Percentiles rank a stretch among this genome's conserved stretches.
phyloP scores from a whole-genome alignment of 768 basidiomycete species.

The Phylloporus arenicola region DNA sequence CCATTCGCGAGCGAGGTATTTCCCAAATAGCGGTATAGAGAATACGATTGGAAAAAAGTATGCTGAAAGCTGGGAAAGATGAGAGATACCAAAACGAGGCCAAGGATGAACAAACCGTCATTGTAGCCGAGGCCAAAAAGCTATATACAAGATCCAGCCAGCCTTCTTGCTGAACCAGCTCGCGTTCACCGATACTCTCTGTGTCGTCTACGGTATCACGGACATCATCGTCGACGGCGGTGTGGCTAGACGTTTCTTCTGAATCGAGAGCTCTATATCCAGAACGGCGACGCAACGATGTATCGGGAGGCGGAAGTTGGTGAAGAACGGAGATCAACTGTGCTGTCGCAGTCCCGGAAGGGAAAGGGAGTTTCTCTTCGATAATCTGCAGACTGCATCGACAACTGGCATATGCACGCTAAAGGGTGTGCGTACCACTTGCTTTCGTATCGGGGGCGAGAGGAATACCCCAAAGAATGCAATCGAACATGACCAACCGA shows the following conservation, averaged over 20 bases:
- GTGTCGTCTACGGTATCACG: conserved; percentile 25
- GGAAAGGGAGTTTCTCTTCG: conserved; percentile 90
- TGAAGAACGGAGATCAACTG: conserved; percentile 92
- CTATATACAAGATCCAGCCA: conserved; percentile 78
- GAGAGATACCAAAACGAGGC: not conserved
- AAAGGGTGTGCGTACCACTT: conserved; percentile 60
- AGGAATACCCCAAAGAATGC: conserved; percentile 99
- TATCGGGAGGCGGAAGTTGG: conserved; percentile 60
- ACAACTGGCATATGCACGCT: conserved; percentile 1
- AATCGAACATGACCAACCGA: conserved; percentile 84
- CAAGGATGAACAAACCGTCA: conserved; percentile 58
- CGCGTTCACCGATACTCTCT: conserved; percentile 34
- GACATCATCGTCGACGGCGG: conserved; percentile 2
- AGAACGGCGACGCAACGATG: conserved; percentile 46
- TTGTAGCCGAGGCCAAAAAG: conserved; percentile 63
- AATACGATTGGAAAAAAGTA: conserved; percentile 90
- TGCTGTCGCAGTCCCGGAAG: conserved; percentile 93
- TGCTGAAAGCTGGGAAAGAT: conserved; percentile 56
- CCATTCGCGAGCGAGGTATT: conserved; percentile 80
- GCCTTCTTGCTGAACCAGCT: conserved; percentile 56
- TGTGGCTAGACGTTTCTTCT: conserved; percentile 27
- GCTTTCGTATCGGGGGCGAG: conserved; percentile 89
- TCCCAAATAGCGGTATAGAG: conserved; percentile 80
- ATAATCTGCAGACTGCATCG: conserved; percentile 55
- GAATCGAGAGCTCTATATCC: conserved; percentile 46